These are phyloP conservation scores for Pyrenophora graminea DNA, from an alignment of 2,329 filamentous ascomycete genomes.

Conservation along the genomic window DNA sequence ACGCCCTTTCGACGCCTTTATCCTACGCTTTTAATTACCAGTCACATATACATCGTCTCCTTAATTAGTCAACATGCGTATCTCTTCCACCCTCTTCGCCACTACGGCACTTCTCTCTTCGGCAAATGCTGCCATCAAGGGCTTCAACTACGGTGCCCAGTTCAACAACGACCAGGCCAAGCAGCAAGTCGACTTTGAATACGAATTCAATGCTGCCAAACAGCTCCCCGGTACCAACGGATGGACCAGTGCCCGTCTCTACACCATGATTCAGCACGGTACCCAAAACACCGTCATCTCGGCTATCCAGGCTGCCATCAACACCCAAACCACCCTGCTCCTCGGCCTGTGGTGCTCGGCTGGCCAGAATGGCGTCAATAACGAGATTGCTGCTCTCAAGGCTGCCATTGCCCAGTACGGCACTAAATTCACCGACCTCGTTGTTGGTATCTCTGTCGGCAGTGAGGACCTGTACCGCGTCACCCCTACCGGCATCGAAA, in stretches of 20 bases:
- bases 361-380: slow-evolving; percentile 64
- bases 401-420: slow-evolving; percentile 72
- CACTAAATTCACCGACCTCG: slow-evolving; percentile 63
- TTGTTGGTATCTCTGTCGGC: slow-evolving; percentile 84
- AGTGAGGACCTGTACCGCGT: slow-evolving; percentile 71
- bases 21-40: slow-evolving; percentile 13
- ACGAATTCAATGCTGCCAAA: slow-evolving; percentile 69
- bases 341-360: slow-evolving; percentile 84
- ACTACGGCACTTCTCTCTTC: slow-evolving; percentile 47
- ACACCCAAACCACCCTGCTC: slow-evolving; percentile 75
- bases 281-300: slow-evolving; percentile 67
- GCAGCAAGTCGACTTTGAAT: slow-evolving; percentile 67
- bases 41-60: not conserved
- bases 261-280: slow-evolving; percentile 73
- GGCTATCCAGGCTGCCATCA: slow-evolving; percentile 80
- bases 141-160: slow-evolving; percentile 74
- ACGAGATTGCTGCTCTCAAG: slow-evolving; percentile 75
- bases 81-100: slow-evolving; percentile 42
- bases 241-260: slow-evolving; percentile 69
- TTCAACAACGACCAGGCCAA: slow-evolving; percentile 65
- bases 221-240: slow-evolving; percentile 66
- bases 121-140: slow-evolving; percentile 49
- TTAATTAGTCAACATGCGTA: slow-evolving; percentile 36
- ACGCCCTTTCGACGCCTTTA: slow-evolving; percentile 2
- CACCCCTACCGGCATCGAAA: slow-evolving; percentile 69